Conservation (phyloP, 1,284 basidiomycete species). For the Tilletiopsis washingtonensis region DNA sequence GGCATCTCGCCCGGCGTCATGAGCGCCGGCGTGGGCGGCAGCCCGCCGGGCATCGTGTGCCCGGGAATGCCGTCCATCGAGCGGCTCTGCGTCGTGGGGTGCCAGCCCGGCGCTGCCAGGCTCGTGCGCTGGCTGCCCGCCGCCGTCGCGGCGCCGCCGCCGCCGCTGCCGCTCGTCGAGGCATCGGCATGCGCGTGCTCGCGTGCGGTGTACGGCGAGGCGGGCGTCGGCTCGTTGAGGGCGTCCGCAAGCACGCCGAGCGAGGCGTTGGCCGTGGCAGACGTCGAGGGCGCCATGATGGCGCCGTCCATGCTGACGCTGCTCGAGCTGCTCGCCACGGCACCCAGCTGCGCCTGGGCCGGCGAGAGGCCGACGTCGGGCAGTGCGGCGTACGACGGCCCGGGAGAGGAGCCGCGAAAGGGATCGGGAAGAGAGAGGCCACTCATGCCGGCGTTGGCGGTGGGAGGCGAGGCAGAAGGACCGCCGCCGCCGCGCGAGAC, state of each 20-base stretch:
- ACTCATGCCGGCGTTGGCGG: not conserved
- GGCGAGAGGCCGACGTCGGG: slow-evolving; percentile 3
- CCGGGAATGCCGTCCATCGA: not conserved
- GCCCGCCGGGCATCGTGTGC: not conserved
- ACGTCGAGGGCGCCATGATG: slow-evolving; percentile 32
- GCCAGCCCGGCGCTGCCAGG: not conserved
- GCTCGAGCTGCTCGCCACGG: not conserved
- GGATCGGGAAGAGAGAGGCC: slow-evolving; percentile 36
- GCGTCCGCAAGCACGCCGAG: slow-evolving; percentile 38
- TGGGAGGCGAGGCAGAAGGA: not conserved
- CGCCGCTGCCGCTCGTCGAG: too few relatives aligned
- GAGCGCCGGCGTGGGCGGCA: not conserved
- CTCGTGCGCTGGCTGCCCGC: too few relatives aligned
- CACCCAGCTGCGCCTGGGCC: not conserved
- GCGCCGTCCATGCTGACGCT: slow-evolving; percentile 45
- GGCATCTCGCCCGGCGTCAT: too few relatives aligned
- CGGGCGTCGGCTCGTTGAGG: slow-evolving; percentile 2
- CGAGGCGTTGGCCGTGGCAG: slow-evolving; percentile 29
- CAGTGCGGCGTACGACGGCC: slow-evolving; percentile 2
- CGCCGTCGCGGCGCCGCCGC: too few relatives aligned
- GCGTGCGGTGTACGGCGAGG: not conserved
- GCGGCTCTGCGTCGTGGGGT: not conserved
- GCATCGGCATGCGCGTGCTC: too few relatives aligned
- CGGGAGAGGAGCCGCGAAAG: slow-evolving; percentile 28
- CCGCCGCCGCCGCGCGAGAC: not conserved